Evolutionary conservation across 805 yeast genomes (phyloP), one percentile per base, ranked within the genome.

Genomic region (Saccharomycopsis sp.): DNA sequence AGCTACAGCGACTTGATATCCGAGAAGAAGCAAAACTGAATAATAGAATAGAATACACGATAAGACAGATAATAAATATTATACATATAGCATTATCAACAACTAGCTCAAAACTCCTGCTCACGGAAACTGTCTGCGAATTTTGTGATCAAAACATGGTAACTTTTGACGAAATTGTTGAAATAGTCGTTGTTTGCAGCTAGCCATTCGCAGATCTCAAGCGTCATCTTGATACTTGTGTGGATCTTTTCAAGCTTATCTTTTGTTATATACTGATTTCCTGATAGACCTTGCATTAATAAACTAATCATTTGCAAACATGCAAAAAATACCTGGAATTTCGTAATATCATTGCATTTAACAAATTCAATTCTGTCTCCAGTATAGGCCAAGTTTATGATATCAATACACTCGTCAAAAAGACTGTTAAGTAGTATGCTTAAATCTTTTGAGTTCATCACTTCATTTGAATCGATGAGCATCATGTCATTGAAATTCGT

Each of bases 1-100:
- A 54, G 56, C 23, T 54, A 54, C 20, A 24, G 53, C 22, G 49
- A 44, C 22, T 44, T 44, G 22, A 5, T 44, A 44, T 44, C 49
- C 12, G 22, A 44, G 22, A 19, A 44, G 19, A 44, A 44, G 22
- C 8, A 44, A 8, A 29, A 29, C 38, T 29, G 38, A 29, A 7
- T 29, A 29, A 29, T 29, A 29, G 38, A 29, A 29, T 12, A 29
- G 12, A 12, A 29, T 7, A 29, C 38, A 12, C 12, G 12, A 29
- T 29, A 44, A 44, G 5, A 44, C 19, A 12, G 22, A 17, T 5
- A 44, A 44, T 3, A 44, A 44, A 44, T 12, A 44, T 7, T 44
- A 44, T 44, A 19, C 7, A 44, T 17, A 44, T 17, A n/a, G n/a
- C n/a, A n/a, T n/a, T n/a, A n/a, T n/a, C n/a, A n/a, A 44, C 49